phyloP scores from a whole-genome alignment of 202 grass and related monocot species.

The Sporobolus alterniflorus region DNA sequence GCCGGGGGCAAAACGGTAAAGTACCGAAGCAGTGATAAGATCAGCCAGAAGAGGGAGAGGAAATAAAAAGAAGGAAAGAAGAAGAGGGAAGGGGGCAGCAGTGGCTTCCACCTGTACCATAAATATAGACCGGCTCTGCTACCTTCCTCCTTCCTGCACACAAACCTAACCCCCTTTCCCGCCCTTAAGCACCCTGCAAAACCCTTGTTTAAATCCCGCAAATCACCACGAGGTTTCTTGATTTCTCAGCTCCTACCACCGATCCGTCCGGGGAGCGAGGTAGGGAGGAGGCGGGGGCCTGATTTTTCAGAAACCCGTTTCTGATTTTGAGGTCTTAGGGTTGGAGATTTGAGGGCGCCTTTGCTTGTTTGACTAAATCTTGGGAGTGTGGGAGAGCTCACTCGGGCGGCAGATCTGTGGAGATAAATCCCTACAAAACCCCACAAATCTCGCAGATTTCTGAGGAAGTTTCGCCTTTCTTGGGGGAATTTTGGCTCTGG shows the following conservation, averaged over 20 bases:
- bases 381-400: conserved; percentile 30
- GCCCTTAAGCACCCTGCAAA: conserved; percentile 35
- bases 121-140: conserved; percentile 33
- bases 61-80: too few species aligned
- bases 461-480: background rate
- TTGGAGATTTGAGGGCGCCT: conserved; percentile 3
- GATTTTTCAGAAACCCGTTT: conserved; percentile 8
- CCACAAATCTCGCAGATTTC: background rate
- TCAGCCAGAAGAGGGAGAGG: background rate
- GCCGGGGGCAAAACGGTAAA: conserved; percentile 30
- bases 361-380: conserved; percentile 44
- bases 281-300: background rate
- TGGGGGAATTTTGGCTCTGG: background rate
- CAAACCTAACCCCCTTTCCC: conserved; percentile 41
- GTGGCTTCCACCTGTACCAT: conserved; percentile 43
- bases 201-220: conserved; percentile 34
- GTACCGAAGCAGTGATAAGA: conserved; percentile 18
- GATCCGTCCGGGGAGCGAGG: background rate
- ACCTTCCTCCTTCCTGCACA: background rate
- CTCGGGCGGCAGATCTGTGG: conserved; percentile 22
- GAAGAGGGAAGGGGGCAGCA: background rate
- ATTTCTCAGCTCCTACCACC: background rate
- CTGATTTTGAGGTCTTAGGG: conserved; percentile 16
- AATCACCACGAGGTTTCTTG: background rate
- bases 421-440: background rate